Conservation (phyloP, 495 filamentous ascomycete species). For the Penicillium taxi region DNA sequence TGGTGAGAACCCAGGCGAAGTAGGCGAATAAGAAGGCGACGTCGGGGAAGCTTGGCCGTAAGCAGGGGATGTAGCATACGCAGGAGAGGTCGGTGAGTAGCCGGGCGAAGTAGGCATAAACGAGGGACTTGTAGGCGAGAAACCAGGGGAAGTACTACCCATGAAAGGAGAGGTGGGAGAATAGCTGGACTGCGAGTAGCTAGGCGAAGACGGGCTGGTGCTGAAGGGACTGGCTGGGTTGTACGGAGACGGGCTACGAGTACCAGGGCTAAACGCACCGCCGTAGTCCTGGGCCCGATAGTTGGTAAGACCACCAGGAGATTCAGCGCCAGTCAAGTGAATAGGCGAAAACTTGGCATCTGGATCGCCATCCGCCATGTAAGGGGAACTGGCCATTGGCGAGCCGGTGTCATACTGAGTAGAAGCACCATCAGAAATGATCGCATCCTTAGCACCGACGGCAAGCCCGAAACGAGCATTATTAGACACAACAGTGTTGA, state of each 20-base stretch:
- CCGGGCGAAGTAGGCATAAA: constrained; percentile 72
- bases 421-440: constrained; percentile 68
- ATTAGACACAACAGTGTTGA: constrained; percentile 88
- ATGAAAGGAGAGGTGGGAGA: constrained; percentile 58
- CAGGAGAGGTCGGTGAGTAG: constrained; percentile 77
- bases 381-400: constrained; percentile 71
- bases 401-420: constrained; percentile 94
- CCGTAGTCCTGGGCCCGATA: constrained; percentile 45
- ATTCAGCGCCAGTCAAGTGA: constrained; percentile 63
- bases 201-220: constrained; percentile 68
- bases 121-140: constrained; percentile 60
- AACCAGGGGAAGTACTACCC: constrained; percentile 46
- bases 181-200: constrained; percentile 65
- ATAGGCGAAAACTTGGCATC: constrained; percentile 88
- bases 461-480: constrained; percentile 72
- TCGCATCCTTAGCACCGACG: constrained; percentile 62
- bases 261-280: constrained; percentile 55
- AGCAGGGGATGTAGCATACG: constrained; percentile 63
- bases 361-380: constrained; percentile 67
- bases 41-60: constrained; percentile 58
- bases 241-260: constrained; percentile 61
- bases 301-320: constrained; percentile 63
- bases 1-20: constrained; percentile 75
- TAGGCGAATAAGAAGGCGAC: constrained; percentile 70
- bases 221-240: constrained; percentile 71